These are phyloP conservation scores for Salix viminalis DNA, from an alignment of 345 rosid genomes.

Conservation along the genomic window DNA sequence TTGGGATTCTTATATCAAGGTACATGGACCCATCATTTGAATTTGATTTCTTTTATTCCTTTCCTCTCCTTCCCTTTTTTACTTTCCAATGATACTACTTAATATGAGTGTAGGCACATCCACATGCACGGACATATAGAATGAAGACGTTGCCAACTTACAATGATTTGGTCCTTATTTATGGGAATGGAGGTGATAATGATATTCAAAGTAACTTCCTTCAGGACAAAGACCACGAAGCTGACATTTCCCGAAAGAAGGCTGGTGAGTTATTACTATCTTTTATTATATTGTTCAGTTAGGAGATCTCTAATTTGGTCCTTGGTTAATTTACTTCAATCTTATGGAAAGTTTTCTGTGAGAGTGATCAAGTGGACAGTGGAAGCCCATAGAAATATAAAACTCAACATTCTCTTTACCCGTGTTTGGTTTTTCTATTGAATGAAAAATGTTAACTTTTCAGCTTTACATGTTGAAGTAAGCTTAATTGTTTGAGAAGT, in stretches of 20 bases:
- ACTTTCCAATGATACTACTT: conserved; percentile 9
- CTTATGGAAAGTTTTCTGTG: background rate
- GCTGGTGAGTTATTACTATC: conserved; percentile 35
- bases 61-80: conserved; percentile 1
- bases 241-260: conserved; percentile 26
- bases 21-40: conserved; percentile 11
- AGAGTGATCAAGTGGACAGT: background rate
- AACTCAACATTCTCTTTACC: background rate
- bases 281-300: conserved; percentile 1
- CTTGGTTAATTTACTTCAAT: background rate
- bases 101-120: conserved; percentile 46
- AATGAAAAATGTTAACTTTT: background rate
- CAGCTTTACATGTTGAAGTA: background rate
- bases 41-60: background rate
- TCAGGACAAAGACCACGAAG: conserved; percentile 38
- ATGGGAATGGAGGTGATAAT: conserved; percentile 35
- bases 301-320: background rate
- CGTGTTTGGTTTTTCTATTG: background rate
- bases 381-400: background rate
- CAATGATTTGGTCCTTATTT: conserved; percentile 58
- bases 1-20: conserved; percentile 81
- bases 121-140: conserved; percentile 58
- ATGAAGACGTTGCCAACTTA: conserved; percentile 62
- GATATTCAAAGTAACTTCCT: conserved; percentile 23
- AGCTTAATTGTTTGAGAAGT: background rate